Evolutionary conservation across 2,329 filamentous ascomycete genomes (phyloP), one percentile per base, ranked within the genome.

Genomic region (Verticillium klebahnii): DNA sequence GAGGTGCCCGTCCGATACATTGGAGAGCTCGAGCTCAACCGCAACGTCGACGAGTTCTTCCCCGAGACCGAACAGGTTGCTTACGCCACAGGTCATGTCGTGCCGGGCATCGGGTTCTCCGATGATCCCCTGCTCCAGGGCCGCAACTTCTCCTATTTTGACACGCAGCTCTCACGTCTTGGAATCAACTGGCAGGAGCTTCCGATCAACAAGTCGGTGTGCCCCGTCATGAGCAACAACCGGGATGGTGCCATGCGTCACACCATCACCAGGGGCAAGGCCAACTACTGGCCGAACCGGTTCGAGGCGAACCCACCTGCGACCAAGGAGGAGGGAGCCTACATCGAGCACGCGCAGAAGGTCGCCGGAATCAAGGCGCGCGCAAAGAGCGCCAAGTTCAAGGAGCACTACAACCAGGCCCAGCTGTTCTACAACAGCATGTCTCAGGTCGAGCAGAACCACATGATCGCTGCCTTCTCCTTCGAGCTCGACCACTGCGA

Each of bases 341-440:
- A 92, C 66, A 72, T 85, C 4, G 89, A 92, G 56, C 89, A 87
- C 67, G 83, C 86, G 0, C 77, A 85, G 63, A 89, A 87, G 72
- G 75, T 91, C 1, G 79, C 78, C 5, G 90, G 90, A 3, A 86
- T 91, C 71, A 94, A 95, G 78, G 78, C 82, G 19, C 86, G 91
- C 12, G 78, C 88, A 6, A 80, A 85, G 70, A 90, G 86, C 65
- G 82, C 82, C 67, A 94, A 94, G 77, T 94, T 94, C 80, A 83
- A 81, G 65, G 90, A 95, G 64, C 90, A 94, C 71, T 85, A 85
- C 74, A 88, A 84, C 58, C 91, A 95, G 72, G 90, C 91, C 0
- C 90, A 93, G 71, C 79, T 94, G 1, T 95, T 95, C 78, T 94
- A 87, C 78, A 94, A 94, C 78, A 93, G 89, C 17, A 74, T 94